Base-by-base conservation (phyloP, 257 asterid species). In the Leptodermis oblonga region DNA sequence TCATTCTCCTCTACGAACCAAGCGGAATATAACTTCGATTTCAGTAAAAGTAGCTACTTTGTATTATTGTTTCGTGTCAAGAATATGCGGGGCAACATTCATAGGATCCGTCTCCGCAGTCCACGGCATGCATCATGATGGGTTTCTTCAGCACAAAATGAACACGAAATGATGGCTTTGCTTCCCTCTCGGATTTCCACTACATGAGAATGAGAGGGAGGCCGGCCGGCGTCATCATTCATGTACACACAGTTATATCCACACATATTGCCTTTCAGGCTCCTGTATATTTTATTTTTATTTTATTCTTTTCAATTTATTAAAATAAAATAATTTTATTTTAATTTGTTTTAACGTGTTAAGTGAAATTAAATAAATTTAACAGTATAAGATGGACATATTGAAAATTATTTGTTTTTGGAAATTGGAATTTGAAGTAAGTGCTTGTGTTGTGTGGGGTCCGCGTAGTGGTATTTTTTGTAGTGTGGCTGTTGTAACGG, bases 401-500 rank as follows among this genome's bases (percentile, higher is more conserved):
- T 2, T 20, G 54, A 13, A 20, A 49, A 18, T 49, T 18, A 12
- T 49, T 22, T 49, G n/a, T n/a, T n/a, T n/a, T n/a, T n/a, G n/a
- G n/a, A n/a, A n/a, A n/a, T n/a, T n/a, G n/a, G n/a, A n/a, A n/a
- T n/a, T n/a, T n/a, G n/a, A n/a, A n/a, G n/a, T n/a, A n/a, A n/a
- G n/a, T n/a, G n/a, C n/a, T n/a, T n/a, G n/a, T n/a, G n/a, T n/a
- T n/a, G 55, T 49, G 43, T 18, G 28, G 41, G 62, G 62, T n/a
- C 71, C 34, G 12, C 34, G 18, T n/a, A 23, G 48, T 37, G 46
- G 30, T 52, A 26, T 9, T 22, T 9, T 62, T 74, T 61, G 72
- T 68, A 59, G 14, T 74, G 78, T 59, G 73, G 78, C 78, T 74
- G 78, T 74, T 68, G 70, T 67, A 26, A 23, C 45, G 48, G 60